These are phyloP conservation scores for Nannizziopsis barbatae DNA, from an alignment of 2,329 filamentous ascomycete species.

Conservation along the genomic window DNA sequence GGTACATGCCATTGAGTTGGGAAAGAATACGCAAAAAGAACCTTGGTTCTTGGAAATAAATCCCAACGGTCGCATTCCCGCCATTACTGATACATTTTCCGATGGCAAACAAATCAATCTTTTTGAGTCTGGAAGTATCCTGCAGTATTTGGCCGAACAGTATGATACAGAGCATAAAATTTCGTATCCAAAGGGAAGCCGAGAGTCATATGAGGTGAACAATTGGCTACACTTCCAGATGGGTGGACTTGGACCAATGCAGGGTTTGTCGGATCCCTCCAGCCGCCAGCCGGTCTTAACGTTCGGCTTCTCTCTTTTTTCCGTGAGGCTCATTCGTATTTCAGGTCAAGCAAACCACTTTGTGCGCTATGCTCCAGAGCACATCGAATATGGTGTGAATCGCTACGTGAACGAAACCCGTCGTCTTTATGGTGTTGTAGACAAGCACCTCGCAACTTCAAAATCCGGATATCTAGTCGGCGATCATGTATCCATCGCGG, in stretches of 20 bases:
- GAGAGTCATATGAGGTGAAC: constrained; percentile 67
- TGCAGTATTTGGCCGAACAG: constrained; percentile 70
- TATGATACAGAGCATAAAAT: constrained; percentile 78
- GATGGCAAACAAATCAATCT: constrained; percentile 63
- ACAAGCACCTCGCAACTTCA: constrained; percentile 52
- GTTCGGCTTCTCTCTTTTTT: background rate
- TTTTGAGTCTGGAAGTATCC: constrained; percentile 74
- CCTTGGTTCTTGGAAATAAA: constrained; percentile 86
- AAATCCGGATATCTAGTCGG: constrained; percentile 43
- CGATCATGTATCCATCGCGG: constrained; percentile 46
- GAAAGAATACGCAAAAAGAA: constrained; percentile 68
- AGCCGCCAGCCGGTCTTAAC: background rate
- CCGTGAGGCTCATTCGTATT: background rate
- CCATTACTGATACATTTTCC: constrained; percentile 65
- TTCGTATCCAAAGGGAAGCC: constrained; percentile 59
- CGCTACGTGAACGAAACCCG: constrained; percentile 74
- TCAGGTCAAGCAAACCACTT: constrained; percentile 60
- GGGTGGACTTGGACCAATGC: constrained; percentile 71
- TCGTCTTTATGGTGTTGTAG: constrained; percentile 68
- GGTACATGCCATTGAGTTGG: constrained; percentile 58
- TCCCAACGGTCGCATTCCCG: constrained; percentile 84
- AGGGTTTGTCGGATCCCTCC: constrained; percentile 50
- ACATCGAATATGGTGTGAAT: constrained; percentile 70
- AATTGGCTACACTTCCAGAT: constrained; percentile 75
- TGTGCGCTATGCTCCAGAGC: constrained; percentile 66